Percentiles rank a stretch among this genome's conserved stretches.
Evolutionary conservation across 352 stramenopile species (phyloP).

Genomic region (Blastocystis sp.): DNA sequence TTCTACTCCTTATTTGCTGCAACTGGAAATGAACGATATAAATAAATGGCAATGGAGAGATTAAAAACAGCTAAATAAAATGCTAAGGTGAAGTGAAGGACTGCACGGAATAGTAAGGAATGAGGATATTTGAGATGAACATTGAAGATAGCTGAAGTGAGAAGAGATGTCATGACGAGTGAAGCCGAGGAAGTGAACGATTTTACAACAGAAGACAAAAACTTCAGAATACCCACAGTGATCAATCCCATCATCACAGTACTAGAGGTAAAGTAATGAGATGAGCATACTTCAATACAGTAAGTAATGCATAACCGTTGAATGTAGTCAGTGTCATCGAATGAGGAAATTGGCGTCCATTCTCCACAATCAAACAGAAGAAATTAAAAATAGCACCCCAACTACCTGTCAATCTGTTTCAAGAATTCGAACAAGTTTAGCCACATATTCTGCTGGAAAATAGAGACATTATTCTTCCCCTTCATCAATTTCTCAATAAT

Average conservation of each 20-base stretch:
- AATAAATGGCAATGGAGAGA: conserved; percentile 25
- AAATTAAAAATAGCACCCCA: conserved; percentile 41
- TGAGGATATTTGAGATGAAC: conserved; percentile 64
- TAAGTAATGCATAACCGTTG: conserved; percentile 46
- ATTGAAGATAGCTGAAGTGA: conserved; percentile 19
- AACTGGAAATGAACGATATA: background rate
- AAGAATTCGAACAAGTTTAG: conserved; percentile 49
- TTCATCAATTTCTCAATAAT: conserved; percentile 68
- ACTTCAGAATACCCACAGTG: conserved; percentile 64
- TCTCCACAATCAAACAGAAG: conserved; percentile 42
- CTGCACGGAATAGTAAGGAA: background rate
- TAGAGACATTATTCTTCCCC: conserved; percentile 8
- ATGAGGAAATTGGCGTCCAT: conserved; percentile 24
- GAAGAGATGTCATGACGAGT: conserved; percentile 50
- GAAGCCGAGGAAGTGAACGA: conserved; percentile 66
- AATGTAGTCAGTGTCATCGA: background rate
- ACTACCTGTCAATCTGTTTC: background rate
- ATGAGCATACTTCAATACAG: background rate
- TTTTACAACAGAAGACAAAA: conserved; percentile 47
- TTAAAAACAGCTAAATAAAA: conserved; percentile 56
- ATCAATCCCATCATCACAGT: conserved; percentile 52
- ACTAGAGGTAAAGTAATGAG: background rate
- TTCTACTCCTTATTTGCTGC: background rate
- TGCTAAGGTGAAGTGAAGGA: conserved; percentile 16
- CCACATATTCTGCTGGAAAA: conserved; percentile 68